Evolutionary conservation across 345 rosid species (phyloP), one percentile per base, ranked within the genome.

Genomic region (Lumnitzera littorea): DNA sequence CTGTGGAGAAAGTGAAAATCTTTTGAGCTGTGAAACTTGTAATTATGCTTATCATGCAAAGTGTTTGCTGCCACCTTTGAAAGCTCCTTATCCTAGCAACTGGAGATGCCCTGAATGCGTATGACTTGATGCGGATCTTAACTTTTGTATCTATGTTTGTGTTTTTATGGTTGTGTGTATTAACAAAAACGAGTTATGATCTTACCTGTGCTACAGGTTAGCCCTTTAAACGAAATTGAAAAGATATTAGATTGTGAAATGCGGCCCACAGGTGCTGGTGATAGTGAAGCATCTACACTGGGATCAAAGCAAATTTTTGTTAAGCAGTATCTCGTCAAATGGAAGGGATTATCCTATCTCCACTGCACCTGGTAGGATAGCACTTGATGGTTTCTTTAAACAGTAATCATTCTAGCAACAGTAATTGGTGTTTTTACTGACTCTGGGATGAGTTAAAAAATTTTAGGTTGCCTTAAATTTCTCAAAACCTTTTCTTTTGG

Each of bases 91-190:
- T 53, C 84, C 91, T 54, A 76, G 72, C 67, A 82, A 77, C 64
- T 95, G 99, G 99, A 91, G 89, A 70, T 95, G 99, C 72, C 99
- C 99, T 61, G 99, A 84, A 82, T 89, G 96, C 63, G 90, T 82
- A 84, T 55, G 88, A 24, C 68, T 74, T 72, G 46, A 25, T 51
- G 55, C 50, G 60, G 61, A 15, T 56, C 51, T 12, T 53, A 43
- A 58, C 11, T 14, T 12, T 41, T 48, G 46, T 58, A 50, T 51
- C 23, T 20, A 13, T 48, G 55, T 52, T 15, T 46, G 48, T 25
- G 47, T 53, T 9, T 29, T 16, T 27, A 36, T 27, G 27, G 13
- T 24, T 62, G 15, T 6, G 3, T 56, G 5, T 27, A 60, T 57
- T 27, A 24, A 67, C 69, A 62, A 74, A 61, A 47, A 51, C 50